phyloP scores from a whole-genome alignment of 2,329 filamentous ascomycete genomes.

The Sporothrix variecibatus region DNA sequence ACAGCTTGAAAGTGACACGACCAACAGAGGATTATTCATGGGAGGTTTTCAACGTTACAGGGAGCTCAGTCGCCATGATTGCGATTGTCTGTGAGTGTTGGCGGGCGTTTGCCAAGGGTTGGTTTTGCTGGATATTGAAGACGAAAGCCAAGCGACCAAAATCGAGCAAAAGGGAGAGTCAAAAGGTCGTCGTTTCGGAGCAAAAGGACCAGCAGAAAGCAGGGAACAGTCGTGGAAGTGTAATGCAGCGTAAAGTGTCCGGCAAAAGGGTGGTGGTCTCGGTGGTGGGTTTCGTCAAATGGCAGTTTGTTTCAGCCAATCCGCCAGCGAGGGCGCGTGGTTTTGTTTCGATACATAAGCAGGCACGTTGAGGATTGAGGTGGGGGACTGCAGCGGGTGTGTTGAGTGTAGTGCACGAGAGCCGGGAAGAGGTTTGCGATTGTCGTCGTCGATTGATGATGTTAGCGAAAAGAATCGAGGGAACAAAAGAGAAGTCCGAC shows the following conservation, averaged over 20 bases:
- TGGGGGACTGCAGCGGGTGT: neutral
- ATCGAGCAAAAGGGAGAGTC: neutral
- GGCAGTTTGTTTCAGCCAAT: slow-evolving; percentile 19
- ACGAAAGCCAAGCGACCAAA: neutral
- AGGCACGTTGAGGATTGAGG: neutral
- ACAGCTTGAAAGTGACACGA: neutral
- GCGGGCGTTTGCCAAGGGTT: neutral
- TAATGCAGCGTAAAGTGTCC: neutral
- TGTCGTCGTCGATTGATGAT: neutral
- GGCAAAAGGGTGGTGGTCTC: neutral
- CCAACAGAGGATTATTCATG: neutral
- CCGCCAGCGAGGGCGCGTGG: neutral
- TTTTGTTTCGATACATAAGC: neutral
- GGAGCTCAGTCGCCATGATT: slow-evolving; percentile 23
- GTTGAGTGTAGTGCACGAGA: neutral
- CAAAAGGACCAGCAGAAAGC: neutral
- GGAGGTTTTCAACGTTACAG: slow-evolving; percentile 14
- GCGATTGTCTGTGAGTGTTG: neutral
- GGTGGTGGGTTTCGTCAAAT: neutral
- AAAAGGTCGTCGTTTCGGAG: neutral
- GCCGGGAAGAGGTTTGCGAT: neutral
- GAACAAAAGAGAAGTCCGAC: neutral
- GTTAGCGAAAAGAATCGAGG: neutral
- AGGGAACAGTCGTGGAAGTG: neutral
- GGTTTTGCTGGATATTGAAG: neutral